A percentile compares a stretch with the other conserved stretches of the same genome.
Evolutionary conservation across 768 basidiomycete species (phyloP).

Genomic region (Dendrothele bispora): DNA sequence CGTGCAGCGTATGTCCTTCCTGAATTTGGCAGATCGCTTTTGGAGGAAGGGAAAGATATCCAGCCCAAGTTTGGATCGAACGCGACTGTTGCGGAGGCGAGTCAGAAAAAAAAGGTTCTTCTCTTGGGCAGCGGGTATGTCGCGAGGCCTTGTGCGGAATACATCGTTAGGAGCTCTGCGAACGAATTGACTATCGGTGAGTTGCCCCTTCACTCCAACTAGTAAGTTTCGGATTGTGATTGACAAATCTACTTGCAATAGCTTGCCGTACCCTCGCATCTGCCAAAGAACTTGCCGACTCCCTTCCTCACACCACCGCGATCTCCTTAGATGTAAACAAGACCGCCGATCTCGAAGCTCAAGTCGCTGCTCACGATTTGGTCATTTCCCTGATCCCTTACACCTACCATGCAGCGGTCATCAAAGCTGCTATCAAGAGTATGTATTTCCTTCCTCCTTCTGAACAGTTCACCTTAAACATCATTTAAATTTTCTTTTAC

Average conservation of each 20-base stretch:
- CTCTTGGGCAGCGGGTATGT: conserved; percentile 95
- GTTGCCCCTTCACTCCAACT: conserved; percentile 19
- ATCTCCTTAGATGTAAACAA: conserved; percentile 82
- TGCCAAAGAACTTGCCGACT: conserved; percentile 67
- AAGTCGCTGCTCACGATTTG: conserved; percentile 84
- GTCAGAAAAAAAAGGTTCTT: conserved; percentile 60
- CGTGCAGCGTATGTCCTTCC: conserved; percentile 84
- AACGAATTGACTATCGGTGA: conserved; percentile 85
- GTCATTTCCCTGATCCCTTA: conserved; percentile 98
- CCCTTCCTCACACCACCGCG: conserved; percentile 69
- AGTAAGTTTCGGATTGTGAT: background rate
- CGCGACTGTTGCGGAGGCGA: conserved; percentile 41
- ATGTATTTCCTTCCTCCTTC: background rate
- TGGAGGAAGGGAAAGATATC: conserved; percentile 73
- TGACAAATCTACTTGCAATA: conserved; percentile 21
- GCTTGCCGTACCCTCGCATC: conserved; percentile 86
- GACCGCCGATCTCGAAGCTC: conserved; percentile 69
- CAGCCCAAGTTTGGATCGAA: conserved; percentile 75
- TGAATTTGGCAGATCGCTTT: conserved; percentile 79
- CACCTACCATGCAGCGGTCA: conserved; percentile 85
- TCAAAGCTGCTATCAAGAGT: conserved; percentile 83
- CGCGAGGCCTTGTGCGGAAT: conserved; percentile 95
- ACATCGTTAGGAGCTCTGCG: conserved; percentile 76
- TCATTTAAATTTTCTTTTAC: conserved; percentile 15
- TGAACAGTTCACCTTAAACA: conserved; percentile 60